A percentile compares a stretch with the other conserved stretches of the same genome.
Evolutionary conservation across 805 yeast genomes (phyloP).

Genomic region (Metschnikowia corniflorae): DNA sequence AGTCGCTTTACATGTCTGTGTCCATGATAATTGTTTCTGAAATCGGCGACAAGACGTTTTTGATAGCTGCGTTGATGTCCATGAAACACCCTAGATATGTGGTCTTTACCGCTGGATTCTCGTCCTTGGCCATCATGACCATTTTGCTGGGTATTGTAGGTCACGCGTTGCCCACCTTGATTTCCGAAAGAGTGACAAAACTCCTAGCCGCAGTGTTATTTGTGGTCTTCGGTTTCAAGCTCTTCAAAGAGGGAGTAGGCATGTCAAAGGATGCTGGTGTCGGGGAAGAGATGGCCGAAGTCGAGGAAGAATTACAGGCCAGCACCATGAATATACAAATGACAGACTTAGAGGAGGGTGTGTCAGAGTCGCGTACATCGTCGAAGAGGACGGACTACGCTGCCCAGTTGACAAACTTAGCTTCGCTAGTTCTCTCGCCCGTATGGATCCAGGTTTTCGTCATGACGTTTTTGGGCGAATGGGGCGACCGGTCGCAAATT

Average conservation of each 20-base stretch:
- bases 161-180: slow-evolving; percentile 79
- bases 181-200: slow-evolving; percentile 78
- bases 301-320: slow-evolving; percentile 84
- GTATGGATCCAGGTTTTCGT: slow-evolving; percentile 90
- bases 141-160: slow-evolving; percentile 88
- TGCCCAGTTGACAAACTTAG: slow-evolving; percentile 51
- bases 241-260: slow-evolving; percentile 74
- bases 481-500: slow-evolving; percentile 98
- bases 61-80: slow-evolving; percentile 96
- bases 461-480: slow-evolving; percentile 96
- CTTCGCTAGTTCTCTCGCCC: slow-evolving; percentile 72
- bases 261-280: slow-evolving; percentile 85
- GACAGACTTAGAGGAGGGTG: slow-evolving; percentile 61
- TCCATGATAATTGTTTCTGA: slow-evolving; percentile 95
- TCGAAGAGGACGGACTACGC: slow-evolving; percentile 17
- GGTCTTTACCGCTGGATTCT: slow-evolving; percentile 86
- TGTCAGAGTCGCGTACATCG: slow-evolving; percentile 11
- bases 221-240: slow-evolving; percentile 73
- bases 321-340: slow-evolving; percentile 50
- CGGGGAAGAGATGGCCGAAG: slow-evolving; percentile 94
- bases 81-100: slow-evolving; percentile 83
- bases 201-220: slow-evolving; percentile 78
- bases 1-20: slow-evolving; percentile 70
- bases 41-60: slow-evolving; percentile 94
- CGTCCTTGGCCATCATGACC: slow-evolving; percentile 87